Evolutionary conservation across 495 filamentous ascomycete species (phyloP).

Genomic region (Aspergillus incahuasiensis): DNA sequence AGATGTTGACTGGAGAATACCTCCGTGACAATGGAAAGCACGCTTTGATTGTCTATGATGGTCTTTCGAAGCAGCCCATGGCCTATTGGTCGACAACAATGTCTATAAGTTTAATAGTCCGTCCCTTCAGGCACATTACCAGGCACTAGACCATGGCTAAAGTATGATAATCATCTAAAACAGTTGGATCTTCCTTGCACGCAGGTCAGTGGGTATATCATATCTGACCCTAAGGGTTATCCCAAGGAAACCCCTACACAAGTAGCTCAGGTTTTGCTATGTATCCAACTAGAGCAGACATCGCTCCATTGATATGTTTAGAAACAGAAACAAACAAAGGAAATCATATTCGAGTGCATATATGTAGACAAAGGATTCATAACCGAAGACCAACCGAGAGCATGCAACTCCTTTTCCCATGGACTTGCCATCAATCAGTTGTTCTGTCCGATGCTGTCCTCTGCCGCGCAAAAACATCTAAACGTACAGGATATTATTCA

Average conservation of each 20-base stretch:
- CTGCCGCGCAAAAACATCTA: slow-evolving; percentile 43
- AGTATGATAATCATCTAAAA: too few species aligned
- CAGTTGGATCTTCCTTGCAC: too few species aligned
- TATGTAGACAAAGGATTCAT: slow-evolving; percentile 18
- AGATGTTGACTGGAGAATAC: slow-evolving; percentile 82
- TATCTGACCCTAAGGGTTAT: too few species aligned
- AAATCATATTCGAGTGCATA: slow-evolving; percentile 33
- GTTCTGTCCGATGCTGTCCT: slow-evolving; percentile 26
- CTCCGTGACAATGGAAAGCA: slow-evolving; percentile 93
- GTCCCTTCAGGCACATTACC: too few species aligned
- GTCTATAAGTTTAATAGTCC: too few species aligned
- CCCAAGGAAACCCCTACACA: too few species aligned
- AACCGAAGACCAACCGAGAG: slow-evolving; percentile 15
- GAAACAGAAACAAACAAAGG: slow-evolving; percentile 20
- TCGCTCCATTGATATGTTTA: not conserved
- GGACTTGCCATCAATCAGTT: slow-evolving; percentile 7
- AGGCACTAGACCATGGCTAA: too few species aligned
- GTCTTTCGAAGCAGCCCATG: slow-evolving; percentile 98
- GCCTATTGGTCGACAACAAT: too few species aligned
- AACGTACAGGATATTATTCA: slow-evolving; percentile 50
- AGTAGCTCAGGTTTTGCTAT: too few species aligned
- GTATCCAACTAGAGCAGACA: not conserved
- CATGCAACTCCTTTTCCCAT: slow-evolving; percentile 11
- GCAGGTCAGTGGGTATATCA: too few species aligned
- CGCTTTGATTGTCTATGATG: slow-evolving; percentile 90